These are phyloP conservation scores for Eucalyptus sp. DNA, from an alignment of 345 rosid species.

Conservation along the genomic window DNA sequence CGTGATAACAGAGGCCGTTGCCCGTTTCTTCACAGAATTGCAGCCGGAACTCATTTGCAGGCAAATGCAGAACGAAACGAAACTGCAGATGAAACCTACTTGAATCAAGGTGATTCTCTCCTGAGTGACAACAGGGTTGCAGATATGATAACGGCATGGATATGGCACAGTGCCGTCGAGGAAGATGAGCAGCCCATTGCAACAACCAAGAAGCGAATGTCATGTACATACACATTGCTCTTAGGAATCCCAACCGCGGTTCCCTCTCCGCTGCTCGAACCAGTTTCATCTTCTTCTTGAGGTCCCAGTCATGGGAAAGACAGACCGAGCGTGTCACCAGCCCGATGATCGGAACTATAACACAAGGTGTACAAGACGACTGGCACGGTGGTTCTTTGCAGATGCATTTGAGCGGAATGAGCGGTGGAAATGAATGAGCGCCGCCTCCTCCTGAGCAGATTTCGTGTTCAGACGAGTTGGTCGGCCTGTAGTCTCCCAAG, in stretches of 20 bases:
- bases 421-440: not conserved
- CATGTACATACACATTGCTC: rapidly evolving
- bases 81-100: not conserved
- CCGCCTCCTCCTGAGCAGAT: not conserved
- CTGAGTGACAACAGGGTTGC: not conserved
- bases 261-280: not conserved
- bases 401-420: not conserved
- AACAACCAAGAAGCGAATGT: not conserved
- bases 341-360: not conserved
- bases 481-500: not conserved
- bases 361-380: not conserved
- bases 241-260: not conserved
- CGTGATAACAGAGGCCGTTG: not conserved
- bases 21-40: not conserved
- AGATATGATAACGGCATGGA: not conserved
- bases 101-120: not conserved
- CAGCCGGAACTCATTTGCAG: not conserved
- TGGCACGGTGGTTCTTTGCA: not conserved
- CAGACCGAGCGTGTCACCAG: rapidly evolving
- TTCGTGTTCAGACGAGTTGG: not conserved
- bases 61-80: not conserved
- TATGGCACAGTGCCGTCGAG: not conserved
- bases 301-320: not conserved
- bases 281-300: not conserved
- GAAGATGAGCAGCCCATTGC: not conserved